These are phyloP conservation scores for Ustilago crameri DNA, from an alignment of 1,284 basidiomycete species.

Conservation along the genomic window DNA sequence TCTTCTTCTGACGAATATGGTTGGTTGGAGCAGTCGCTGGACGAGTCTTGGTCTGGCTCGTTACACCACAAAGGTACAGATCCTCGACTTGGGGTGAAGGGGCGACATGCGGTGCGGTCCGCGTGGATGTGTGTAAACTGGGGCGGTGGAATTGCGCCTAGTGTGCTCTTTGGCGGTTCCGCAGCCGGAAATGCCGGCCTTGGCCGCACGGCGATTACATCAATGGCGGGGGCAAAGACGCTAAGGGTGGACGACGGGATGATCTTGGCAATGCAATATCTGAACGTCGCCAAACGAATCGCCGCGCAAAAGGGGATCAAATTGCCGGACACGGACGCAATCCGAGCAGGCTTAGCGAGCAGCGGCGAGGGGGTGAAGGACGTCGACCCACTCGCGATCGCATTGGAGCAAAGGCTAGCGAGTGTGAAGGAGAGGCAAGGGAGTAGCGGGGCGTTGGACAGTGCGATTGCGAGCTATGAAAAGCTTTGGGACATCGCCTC, in stretches of 20 bases:
- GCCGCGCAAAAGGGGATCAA: constrained; percentile 51
- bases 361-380: constrained; percentile 39
- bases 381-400: constrained; percentile 40
- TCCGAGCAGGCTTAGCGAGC: constrained; percentile 25
- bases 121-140: constrained; percentile 65
- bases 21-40: constrained; percentile 36
- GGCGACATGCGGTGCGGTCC: constrained; percentile 58
- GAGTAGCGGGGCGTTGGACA: constrained; percentile 17
- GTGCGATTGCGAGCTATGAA: constrained; percentile 37
- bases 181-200: constrained; percentile 28
- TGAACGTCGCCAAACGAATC: constrained; percentile 45
- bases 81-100: constrained; percentile 56
- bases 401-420: constrained; percentile 34
- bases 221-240: constrained; percentile 27
- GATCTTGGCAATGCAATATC: constrained; percentile 50
- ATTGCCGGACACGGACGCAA: constrained; percentile 49
- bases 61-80: constrained; percentile 45
- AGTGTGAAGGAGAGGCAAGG: constrained; percentile 48
- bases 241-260: constrained; percentile 49
- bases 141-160: constrained; percentile 63
- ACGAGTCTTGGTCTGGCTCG: constrained; percentile 50
- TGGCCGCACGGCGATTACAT: constrained; percentile 32
- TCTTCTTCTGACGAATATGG: constrained; percentile 30
- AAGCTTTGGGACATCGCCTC: constrained; percentile 34
- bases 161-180: constrained; percentile 39